Conservation (phyloP, 1,284 basidiomycete genomes). For the Rhodotorula mucilaginosa region DNA sequence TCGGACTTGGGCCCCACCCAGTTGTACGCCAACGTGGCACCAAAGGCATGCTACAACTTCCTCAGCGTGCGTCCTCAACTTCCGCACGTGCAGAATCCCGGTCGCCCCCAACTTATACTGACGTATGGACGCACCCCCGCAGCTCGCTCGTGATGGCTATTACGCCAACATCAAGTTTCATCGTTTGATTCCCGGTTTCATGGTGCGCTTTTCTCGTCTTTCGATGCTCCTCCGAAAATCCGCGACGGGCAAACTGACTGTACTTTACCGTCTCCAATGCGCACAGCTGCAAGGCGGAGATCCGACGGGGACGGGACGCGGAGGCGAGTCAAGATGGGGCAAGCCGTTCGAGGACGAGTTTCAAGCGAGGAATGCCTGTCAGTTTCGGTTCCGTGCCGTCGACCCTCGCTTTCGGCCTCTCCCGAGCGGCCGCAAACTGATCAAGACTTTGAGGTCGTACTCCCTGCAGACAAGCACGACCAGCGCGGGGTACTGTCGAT, state of each 20-base stretch:
- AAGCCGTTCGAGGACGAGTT: constrained; percentile 92
- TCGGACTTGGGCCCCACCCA: constrained; percentile 56
- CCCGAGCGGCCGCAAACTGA: not conserved
- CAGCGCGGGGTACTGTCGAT: constrained; percentile 75
- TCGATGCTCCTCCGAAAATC: not conserved
- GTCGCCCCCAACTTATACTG: too few relatives aligned
- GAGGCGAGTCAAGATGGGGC: constrained; percentile 92
- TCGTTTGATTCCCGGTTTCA: constrained; percentile 91
- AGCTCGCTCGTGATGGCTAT: constrained; percentile 78
- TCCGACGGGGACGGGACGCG: constrained; percentile 82
- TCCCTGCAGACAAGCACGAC: constrained; percentile 52
- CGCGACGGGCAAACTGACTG: not conserved
- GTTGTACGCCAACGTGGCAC: constrained; percentile 89
- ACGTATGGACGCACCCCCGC: not conserved
- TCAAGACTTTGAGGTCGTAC: not conserved
- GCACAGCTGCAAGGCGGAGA: constrained; percentile 41
- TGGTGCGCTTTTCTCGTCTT: constrained; percentile 53
- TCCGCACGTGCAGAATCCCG: too few relatives aligned
- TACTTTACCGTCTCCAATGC: not conserved
- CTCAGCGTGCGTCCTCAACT: constrained; percentile 66
- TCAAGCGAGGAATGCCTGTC: constrained; percentile 59
- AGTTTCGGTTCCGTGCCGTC: constrained; percentile 16
- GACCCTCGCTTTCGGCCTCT: not conserved
- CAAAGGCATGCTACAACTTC: constrained; percentile 98
- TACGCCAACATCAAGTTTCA: constrained; percentile 88